Evolutionary conservation across 495 filamentous ascomycete species (phyloP).

Genomic region (Neurospora sp.): DNA sequence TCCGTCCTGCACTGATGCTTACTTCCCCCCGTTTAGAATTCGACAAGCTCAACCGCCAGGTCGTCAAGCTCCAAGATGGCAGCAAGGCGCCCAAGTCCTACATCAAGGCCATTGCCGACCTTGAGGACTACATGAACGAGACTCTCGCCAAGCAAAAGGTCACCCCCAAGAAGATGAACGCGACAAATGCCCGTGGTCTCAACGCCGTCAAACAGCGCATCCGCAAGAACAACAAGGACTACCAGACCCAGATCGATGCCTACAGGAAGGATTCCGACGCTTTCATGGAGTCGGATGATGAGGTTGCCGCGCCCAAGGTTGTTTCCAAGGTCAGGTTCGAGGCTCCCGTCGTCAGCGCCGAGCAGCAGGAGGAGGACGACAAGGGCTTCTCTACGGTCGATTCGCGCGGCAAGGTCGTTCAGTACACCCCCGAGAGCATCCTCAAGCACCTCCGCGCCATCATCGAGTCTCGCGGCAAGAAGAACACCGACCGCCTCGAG

Average conservation of each 20-base stretch:
- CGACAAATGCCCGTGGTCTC: conserved; percentile 82
- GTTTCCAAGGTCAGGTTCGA: conserved; percentile 32
- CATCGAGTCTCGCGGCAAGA: conserved; percentile 91
- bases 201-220: conserved; percentile 95
- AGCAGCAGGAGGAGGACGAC: conserved; percentile 52
- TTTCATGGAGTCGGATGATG: conserved; percentile 80
- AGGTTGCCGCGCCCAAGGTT: conserved; percentile 46
- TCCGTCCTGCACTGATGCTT: conserved; percentile 5
- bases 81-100: conserved; percentile 79
- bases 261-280: conserved; percentile 75
- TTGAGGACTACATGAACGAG: conserved; percentile 95
- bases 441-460: conserved; percentile 91
- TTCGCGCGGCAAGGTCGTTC: conserved; percentile 72
- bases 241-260: conserved; percentile 73
- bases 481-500: conserved; percentile 91
- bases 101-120: conserved; percentile 82
- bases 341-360: conserved; percentile 12
- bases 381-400: conserved; percentile 82
- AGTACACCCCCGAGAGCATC: conserved; percentile 94
- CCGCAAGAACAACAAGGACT: conserved; percentile 97
- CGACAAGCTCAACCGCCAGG: conserved; percentile 91
- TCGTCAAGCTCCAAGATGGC: conserved; percentile 64
- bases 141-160: conserved; percentile 90
- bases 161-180: conserved; percentile 96
- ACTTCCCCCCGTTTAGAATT: conserved; percentile 52